These are phyloP conservation scores for Strombidium stylifer DNA, from an alignment of 73 alveolate genomes.

Conservation along the genomic window DNA sequence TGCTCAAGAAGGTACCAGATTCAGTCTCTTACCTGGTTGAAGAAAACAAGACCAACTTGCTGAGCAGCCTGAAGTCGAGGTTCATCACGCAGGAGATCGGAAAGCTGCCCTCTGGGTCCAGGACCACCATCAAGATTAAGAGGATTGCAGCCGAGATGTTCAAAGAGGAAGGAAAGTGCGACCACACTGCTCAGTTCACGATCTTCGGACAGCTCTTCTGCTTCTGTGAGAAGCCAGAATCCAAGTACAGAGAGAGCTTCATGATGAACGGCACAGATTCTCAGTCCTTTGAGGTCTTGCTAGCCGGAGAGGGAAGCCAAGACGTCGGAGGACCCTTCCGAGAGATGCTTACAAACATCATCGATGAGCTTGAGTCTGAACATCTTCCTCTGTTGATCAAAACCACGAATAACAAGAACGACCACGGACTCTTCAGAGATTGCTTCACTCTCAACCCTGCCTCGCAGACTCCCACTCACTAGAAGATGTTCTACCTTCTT, in stretches of 20 bases:
- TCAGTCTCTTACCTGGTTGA: background rate
- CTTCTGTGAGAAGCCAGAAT: no score
- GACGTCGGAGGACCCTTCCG: conserved; percentile 89
- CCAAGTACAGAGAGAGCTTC: conserved; percentile 6
- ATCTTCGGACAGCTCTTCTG: conserved; percentile 66
- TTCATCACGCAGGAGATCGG: background rate
- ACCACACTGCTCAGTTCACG: conserved; percentile 55
- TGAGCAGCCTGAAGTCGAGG: conserved; percentile 11
- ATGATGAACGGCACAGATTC: conserved; percentile 15
- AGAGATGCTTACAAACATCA: conserved; percentile 67
- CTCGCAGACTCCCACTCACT: conserved; percentile 48
- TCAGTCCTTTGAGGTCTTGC: conserved; percentile 58
- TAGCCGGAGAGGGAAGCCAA: conserved; percentile 66
- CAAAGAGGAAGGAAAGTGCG: conserved; percentile 54
- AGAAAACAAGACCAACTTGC: background rate
- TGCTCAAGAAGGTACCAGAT: background rate
- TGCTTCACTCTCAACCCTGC: conserved; percentile 71
- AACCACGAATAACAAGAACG: conserved; percentile 66
- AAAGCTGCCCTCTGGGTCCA: background rate
- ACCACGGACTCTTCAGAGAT: conserved; percentile 67
- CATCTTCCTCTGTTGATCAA: conserved; percentile 57
- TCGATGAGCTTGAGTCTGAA: conserved; percentile 61
- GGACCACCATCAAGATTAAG: background rate
- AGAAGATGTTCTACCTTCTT: conserved; percentile 55
- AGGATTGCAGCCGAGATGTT: conserved; percentile 56